A percentile compares a stretch with the other conserved stretches of the same genome.
Conservation (phyloP, 306 rosid genomes). For the Hippophae gyantsensis region DNA sequence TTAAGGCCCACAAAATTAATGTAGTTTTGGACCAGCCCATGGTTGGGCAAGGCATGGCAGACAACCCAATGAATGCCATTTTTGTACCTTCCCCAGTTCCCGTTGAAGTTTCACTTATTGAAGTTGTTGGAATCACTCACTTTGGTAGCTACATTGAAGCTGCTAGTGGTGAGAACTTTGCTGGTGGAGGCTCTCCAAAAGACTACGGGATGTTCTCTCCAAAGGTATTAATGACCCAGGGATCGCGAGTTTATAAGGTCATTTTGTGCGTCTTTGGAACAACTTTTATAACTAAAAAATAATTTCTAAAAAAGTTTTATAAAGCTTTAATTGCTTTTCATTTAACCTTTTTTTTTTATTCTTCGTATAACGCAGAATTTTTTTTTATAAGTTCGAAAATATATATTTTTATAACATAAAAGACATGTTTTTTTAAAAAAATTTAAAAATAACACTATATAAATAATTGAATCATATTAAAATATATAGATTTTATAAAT, state of each 20-base stretch:
- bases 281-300: background rate
- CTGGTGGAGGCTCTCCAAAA: conserved; percentile 20
- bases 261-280: no score
- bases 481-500: no score
- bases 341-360: no score
- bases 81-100: conserved; percentile 60
- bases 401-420: no score
- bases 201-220: conserved; percentile 69
- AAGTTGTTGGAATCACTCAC: conserved; percentile 44
- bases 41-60: conserved; percentile 58
- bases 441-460: no score
- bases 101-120: conserved; percentile 43
- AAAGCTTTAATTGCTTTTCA: no score
- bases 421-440: no score
- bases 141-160: conserved; percentile 58
- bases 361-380: no score
- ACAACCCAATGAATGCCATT: conserved; percentile 64
- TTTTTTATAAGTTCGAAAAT: no score
- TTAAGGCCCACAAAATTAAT: conserved; percentile 32
- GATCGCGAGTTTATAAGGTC: no score
- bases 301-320: no score
- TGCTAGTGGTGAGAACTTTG: conserved; percentile 62
- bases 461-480: no score
- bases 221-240: conserved; percentile 18
- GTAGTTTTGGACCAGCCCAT: conserved; percentile 41